Conservation (phyloP, 192 early-diverging fungal species). For the Haplosporangium gracile region DNA sequence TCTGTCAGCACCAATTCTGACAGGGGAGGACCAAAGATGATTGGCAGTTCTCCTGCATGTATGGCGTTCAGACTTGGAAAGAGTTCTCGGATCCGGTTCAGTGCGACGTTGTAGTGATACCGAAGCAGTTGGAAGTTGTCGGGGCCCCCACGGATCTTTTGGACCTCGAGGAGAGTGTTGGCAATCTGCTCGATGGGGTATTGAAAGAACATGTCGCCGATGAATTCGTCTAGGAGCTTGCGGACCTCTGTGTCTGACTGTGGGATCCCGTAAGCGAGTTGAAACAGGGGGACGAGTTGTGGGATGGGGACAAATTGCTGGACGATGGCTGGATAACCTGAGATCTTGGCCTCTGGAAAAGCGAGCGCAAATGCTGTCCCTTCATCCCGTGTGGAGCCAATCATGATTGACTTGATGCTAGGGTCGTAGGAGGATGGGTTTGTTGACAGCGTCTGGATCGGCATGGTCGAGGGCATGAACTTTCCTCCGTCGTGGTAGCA, state of each 20-base stretch:
- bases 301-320: conserved; percentile 8
- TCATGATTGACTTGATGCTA: conserved; percentile 34
- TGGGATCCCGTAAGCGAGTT: conserved; percentile 27
- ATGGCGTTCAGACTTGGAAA: conserved; percentile 9
- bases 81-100: background rate
- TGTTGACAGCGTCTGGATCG: background rate
- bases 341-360: conserved; percentile 1
- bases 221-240: background rate
- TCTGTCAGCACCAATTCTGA: background rate
- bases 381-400: conserved; percentile 35
- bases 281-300: background rate
- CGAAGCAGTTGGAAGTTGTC: background rate
- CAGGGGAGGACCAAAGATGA: conserved; percentile 24
- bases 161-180: background rate
- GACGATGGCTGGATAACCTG: conserved; percentile 1
- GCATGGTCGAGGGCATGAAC: conserved; percentile 16
- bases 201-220: conserved; percentile 15
- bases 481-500: conserved; percentile 21
- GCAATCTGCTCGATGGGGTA: background rate
- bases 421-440: conserved; percentile 20
- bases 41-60: conserved; percentile 32
- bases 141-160: background rate
- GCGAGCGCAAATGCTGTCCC: conserved; percentile 9
- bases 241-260: conserved; percentile 9
- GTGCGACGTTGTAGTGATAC: conserved; percentile 18